A percentile compares a stretch with the other conserved stretches of the same genome.
These are phyloP conservation scores for Typha latifolia DNA, from an alignment of 176 grass and related monocot genomes.

Conservation along the genomic window DNA sequence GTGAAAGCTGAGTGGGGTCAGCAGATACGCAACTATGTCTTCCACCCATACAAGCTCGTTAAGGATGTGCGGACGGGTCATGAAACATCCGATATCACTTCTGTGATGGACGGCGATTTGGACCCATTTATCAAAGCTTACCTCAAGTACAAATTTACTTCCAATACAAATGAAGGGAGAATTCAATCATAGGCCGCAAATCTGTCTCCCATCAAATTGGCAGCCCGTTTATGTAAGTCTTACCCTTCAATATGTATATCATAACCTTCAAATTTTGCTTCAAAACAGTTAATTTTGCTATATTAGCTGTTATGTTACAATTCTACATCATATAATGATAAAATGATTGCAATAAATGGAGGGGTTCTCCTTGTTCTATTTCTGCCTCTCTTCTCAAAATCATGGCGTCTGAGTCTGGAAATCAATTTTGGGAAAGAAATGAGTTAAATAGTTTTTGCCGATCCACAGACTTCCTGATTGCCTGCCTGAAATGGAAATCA, in stretches of 20 bases:
- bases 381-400: no score
- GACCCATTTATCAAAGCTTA: conserved; percentile 77
- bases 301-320: no score
- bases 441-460: no score
- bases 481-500: no score
- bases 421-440: no score
- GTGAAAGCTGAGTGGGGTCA: conserved; percentile 99
- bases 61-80: conserved; percentile 75
- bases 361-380: no score
- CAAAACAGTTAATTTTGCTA: no score
- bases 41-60: conserved; percentile 96
- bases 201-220: background rate
- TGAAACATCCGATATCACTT: conserved; percentile 58
- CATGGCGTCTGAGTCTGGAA: no score
- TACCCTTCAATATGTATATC: background rate
- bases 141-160: conserved; percentile 54
- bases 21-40: conserved; percentile 97
- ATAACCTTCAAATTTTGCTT: background rate
- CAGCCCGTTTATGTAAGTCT: background rate
- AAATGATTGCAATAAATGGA: no score
- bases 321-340: no score
- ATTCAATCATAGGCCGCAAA: background rate
- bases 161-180: conserved; percentile 22
- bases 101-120: conserved; percentile 79
- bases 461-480: no score